These are phyloP conservation scores for Diutina mesorugosa DNA, from an alignment of 1,139 yeast genomes.

Conservation along the genomic window DNA sequence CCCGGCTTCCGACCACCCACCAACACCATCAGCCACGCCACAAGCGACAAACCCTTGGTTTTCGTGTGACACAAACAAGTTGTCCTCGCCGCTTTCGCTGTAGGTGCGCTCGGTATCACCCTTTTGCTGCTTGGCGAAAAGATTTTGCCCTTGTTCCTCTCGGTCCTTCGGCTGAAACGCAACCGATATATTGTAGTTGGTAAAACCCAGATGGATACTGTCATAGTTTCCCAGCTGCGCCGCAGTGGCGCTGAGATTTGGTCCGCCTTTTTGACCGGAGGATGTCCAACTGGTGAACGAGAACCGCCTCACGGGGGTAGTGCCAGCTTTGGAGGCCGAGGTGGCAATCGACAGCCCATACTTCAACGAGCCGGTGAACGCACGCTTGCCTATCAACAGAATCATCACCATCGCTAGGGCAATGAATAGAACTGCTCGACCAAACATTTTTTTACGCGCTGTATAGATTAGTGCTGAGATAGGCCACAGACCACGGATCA, in stretches of 20 bases:
- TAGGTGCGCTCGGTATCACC: slow-evolving; percentile 25
- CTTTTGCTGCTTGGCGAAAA: slow-evolving; percentile 19
- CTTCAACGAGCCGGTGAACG: slow-evolving; percentile 1
- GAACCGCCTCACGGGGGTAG: not conserved
- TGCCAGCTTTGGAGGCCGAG: not conserved
- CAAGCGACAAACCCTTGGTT: slow-evolving; percentile 43
- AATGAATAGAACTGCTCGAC: not conserved
- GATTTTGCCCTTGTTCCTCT: slow-evolving; percentile 23
- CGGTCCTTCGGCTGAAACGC: slow-evolving; percentile 67
- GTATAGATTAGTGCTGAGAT: not conserved
- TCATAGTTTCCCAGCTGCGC: not conserved
- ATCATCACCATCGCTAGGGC: slow-evolving; percentile 1
- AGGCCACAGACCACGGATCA: not conserved
- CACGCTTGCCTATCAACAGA: slow-evolving; percentile 2
- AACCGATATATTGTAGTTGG: slow-evolving; percentile 44
- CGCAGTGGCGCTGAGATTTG: not conserved
- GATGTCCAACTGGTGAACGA: slow-evolving; percentile 1
- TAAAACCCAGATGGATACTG: slow-evolving; percentile 5
- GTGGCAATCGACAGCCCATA: not conserved
- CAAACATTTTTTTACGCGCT: not conserved
- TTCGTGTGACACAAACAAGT: slow-evolving; percentile 45
- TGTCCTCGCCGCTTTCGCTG: slow-evolving; percentile 43
- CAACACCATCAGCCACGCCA: slow-evolving; percentile 97
- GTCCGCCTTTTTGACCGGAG: not conserved
- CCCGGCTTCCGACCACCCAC: slow-evolving; percentile 93